These are phyloP conservation scores for Mortierella antarctica DNA, from an alignment of 192 early-diverging fungal species.

Conservation along the genomic window DNA sequence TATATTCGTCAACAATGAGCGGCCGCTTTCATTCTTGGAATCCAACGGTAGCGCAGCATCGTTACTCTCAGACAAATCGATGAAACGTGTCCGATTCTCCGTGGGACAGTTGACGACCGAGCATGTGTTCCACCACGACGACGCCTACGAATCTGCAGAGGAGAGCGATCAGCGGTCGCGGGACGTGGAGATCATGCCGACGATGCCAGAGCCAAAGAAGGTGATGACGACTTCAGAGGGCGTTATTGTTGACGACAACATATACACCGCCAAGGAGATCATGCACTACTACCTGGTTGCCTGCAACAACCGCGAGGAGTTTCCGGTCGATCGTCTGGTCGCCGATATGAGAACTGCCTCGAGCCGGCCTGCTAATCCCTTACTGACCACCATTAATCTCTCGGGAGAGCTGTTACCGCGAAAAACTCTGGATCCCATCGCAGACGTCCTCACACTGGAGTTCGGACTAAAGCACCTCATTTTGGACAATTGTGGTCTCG, in stretches of 20 bases:
- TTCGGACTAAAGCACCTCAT: constrained; percentile 77
- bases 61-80: constrained; percentile 36
- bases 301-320: constrained; percentile 56
- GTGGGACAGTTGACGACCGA: constrained; percentile 63
- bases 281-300: constrained; percentile 56
- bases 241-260: constrained; percentile 41
- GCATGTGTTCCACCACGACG: constrained; percentile 54
- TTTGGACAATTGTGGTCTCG: constrained; percentile 75
- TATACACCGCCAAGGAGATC: constrained; percentile 56
- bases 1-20: constrained; percentile 30
- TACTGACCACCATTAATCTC: constrained; percentile 40
- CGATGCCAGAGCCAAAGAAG: constrained; percentile 21
- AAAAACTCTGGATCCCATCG: constrained; percentile 71
- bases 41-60: constrained; percentile 16
- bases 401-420: constrained; percentile 66
- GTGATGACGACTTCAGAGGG: constrained; percentile 29
- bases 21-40: constrained; percentile 18
- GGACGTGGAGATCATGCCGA: neutral
- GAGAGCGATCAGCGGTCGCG: constrained; percentile 26
- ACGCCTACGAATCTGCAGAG: constrained; percentile 55
- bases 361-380: constrained; percentile 26
- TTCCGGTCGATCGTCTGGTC: constrained; percentile 47
- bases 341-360: constrained; percentile 32
- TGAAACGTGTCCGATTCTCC: constrained; percentile 68
- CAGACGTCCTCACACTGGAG: constrained; percentile 80